These are phyloP conservation scores for Blumeria graminis DNA, from an alignment of 2,329 filamentous ascomycete genomes.

Conservation along the genomic window DNA sequence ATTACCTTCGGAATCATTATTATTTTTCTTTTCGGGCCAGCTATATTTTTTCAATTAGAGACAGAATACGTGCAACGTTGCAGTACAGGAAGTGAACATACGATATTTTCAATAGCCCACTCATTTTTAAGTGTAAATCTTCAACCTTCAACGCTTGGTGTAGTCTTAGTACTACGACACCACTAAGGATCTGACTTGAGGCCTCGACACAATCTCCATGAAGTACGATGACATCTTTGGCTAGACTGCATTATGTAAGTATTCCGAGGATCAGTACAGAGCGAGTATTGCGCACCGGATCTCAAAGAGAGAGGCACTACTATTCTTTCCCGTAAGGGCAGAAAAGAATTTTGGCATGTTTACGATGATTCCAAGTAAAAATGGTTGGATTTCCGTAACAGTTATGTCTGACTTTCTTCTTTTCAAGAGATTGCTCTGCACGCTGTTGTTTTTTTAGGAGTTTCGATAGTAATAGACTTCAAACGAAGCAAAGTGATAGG, in stretches of 20 bases:
- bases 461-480: no score
- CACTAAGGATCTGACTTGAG: slow-evolving; percentile 49
- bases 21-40: not conserved
- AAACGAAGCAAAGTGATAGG: no score
- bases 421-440: no score
- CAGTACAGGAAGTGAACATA: slow-evolving; percentile 20
- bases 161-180: slow-evolving; percentile 49
- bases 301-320: slow-evolving; percentile 16
- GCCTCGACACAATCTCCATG: slow-evolving; percentile 53
- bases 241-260: slow-evolving; percentile 27
- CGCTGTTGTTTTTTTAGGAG: no score
- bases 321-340: slow-evolving; percentile 1
- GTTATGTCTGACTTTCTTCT: no score
- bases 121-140: slow-evolving; percentile 46
- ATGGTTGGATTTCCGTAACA: no score
- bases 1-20: not conserved
- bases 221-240: slow-evolving; percentile 58
- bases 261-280: not conserved
- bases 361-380: no score
- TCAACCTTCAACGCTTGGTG: slow-evolving; percentile 45
- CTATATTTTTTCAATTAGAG: not conserved
- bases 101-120: slow-evolving; percentile 43
- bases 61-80: not conserved
- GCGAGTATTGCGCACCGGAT: slow-evolving; percentile 12
- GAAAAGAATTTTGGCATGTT: not conserved